Evolutionary conservation across 1,139 yeast species (phyloP).

Genomic region (Kodamaea plutei): DNA sequence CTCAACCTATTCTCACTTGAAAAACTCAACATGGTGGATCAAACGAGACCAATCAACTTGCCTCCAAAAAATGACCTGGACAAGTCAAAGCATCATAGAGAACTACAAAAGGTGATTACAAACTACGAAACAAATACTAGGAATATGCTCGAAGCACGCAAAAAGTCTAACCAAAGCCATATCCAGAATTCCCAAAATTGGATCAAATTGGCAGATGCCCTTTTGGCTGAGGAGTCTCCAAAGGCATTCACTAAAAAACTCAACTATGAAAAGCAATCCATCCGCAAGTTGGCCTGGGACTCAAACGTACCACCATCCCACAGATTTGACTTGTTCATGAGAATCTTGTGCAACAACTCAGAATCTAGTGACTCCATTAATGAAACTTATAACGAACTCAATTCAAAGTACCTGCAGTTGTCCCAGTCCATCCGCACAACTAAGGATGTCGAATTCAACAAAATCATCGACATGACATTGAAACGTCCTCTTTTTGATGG

Average conservation of each 20-base stretch:
- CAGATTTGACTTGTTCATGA: conserved; percentile 28
- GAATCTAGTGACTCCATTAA: conserved; percentile 16
- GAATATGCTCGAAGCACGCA: conserved; percentile 19
- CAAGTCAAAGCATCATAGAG: conserved; percentile 36
- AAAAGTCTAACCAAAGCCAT: conserved; percentile 17
- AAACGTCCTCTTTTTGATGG: conserved; percentile 32
- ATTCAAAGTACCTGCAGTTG: conserved; percentile 20
- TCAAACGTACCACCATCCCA: conserved; percentile 28
- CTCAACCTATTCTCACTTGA: conserved; percentile 40
- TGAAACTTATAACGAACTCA: conserved; percentile 18
- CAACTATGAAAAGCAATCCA: conserved; percentile 25
- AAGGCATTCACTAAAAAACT: conserved; percentile 27
- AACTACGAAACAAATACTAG: conserved; percentile 29
- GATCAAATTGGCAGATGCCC: conserved; percentile 18
- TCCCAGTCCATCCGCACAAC: conserved; percentile 27
- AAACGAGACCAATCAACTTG: conserved; percentile 43
- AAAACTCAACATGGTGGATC: conserved; percentile 37
- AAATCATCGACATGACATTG: conserved; percentile 21
- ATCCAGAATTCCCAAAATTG: conserved; percentile 25
- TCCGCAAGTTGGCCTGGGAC: conserved; percentile 40
- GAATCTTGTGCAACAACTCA: conserved; percentile 19
- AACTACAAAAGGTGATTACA: conserved; percentile 32
- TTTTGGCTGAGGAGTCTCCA: conserved; percentile 16
- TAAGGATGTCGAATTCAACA: conserved; percentile 34
- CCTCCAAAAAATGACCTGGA: conserved; percentile 40